These are phyloP conservation scores for Dillenia turbinata DNA, from an alignment of 164 flowering plant species.

Conservation along the genomic window DNA sequence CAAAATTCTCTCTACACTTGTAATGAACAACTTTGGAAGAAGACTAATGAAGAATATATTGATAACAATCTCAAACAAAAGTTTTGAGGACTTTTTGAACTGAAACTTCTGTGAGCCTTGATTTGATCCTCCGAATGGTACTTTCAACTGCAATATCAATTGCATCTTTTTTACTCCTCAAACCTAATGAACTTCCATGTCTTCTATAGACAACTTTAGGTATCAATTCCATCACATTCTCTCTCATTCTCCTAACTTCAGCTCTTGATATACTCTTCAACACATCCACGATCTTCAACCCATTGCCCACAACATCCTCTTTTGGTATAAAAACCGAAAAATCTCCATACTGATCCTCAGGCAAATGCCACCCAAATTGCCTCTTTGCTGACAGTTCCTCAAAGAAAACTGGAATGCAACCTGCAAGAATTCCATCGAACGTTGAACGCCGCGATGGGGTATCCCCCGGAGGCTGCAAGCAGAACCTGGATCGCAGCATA, in stretches of 20 bases:
- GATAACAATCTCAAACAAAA: background rate
- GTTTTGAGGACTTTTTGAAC: constrained; percentile 4
- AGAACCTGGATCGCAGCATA: constrained; percentile 79
- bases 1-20: background rate
- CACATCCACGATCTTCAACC: constrained; percentile 64
- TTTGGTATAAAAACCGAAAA: constrained; percentile 83
- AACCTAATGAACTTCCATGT: constrained; percentile 66
- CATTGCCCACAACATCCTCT: constrained; percentile 88
- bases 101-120: constrained; percentile 26
- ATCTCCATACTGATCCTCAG: constrained; percentile 42
- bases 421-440: constrained; percentile 77
- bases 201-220: constrained; percentile 73
- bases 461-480: constrained; percentile 97
- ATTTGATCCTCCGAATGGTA: constrained; percentile 41
- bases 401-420: constrained; percentile 96
- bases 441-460: constrained; percentile 88
- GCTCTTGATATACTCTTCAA: constrained; percentile 50
- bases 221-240: constrained; percentile 64
- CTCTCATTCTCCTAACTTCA: constrained; percentile 74
- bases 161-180: constrained; percentile 64
- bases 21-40: background rate
- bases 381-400: constrained; percentile 69
- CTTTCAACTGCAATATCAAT: constrained; percentile 90
- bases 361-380: constrained; percentile 88
- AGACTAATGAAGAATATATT: background rate